Evolutionary conservation across 2,329 filamentous ascomycete species (phyloP), one percentile per base, ranked within the genome.

Genomic region (Pseudogymnoascus sp.): DNA sequence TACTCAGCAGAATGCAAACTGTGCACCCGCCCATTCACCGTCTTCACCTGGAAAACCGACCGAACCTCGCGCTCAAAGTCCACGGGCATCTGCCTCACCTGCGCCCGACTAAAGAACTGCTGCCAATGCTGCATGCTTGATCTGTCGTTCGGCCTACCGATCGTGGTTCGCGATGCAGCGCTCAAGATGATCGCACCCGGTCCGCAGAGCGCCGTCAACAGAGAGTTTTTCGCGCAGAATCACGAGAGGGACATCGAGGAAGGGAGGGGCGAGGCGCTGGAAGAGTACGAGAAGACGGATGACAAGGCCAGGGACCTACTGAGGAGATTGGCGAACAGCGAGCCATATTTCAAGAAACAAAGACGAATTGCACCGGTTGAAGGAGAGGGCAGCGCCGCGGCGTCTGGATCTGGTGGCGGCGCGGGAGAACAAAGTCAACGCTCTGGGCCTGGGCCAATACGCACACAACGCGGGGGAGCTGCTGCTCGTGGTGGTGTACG

Each of bases 41-140:
- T 97, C 62, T 99, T 99, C 76, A 86, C 88, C 71, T 99, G 93
- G 93, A 93, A 93, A 71, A 87, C 90, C 67, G 93, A 96, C 75
- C 90, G 95, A 64, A 95, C 93, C 2, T 87, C 92, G 26, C 90
- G 93, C 66, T 93, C 93, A 76, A 96, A 96, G 78, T 88, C 90
- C 69, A 97, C 93, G 63, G 96, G 91, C 71, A 96, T 97, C 71
- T 99, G 95, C 76, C 82, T 99, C 23, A 99, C 95, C 42, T 99
- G 95, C 80, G 93, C 95, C 21, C 89, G 95, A 50, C 83, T 97
- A 69, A 99, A 99, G 78, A 99, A 99, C 79, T 97, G 95, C 80
- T 99, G 95, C 74, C 95, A 99, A 79, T 93, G 89, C 78, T 99
- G 95, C 80, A 97, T 97, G 91, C 87, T 99, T 62, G 95, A 99